Base-by-base conservation (phyloP, 352 stramenopile genomes). In the Aphanomyces cochlioides region DNA sequence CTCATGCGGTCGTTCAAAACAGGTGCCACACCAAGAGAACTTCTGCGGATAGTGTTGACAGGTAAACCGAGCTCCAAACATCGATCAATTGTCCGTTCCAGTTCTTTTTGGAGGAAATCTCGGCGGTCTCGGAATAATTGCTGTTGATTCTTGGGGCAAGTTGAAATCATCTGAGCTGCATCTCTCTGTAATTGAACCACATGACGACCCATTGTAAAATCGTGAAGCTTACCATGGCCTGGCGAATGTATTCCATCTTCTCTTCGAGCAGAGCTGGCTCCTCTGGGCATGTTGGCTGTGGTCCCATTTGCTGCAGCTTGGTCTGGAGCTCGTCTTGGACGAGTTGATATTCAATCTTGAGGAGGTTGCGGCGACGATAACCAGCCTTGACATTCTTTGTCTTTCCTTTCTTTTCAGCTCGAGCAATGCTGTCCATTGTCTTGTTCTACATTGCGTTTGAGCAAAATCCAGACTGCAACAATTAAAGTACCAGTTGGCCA, bases 301-400 rank as follows among this genome's bases (percentile, higher is more conserved):
- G 39, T 3, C 63, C 63, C 13, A 54, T n/a, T 28, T 43, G 34
- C 50, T 15, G n/a, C 28, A 19, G 41, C 19, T 69, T 69, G 1
- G 47, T 34, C 36, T 47, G 38, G 15, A 69, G 45, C 21, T 69
- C 63, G 38, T 69, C 63, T n/a, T 69, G 63, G 15, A 69, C 63
- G 7, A 60, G 13, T 38, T 69, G 63, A 34, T 56, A 47, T 39
- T 69, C 63, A 19, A 53, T 56, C 50, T 69, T 69, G 63, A 69
- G 63, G 37, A 69, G 63, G 40, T 58, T 69, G 7, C 41, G 21
- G 13, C 63, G 47, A 12, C 63, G 39, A 10, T 56, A 69, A 7
- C 63, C 63, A 4, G 15, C 50, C 50, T 69, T 58, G 10, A 56
- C 63, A 21, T 19, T 34, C 37, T 69, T 69, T 13, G 39, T 17